These are phyloP conservation scores for Mycena galericulata DNA, from an alignment of 768 basidiomycete species.

Conservation along the genomic window DNA sequence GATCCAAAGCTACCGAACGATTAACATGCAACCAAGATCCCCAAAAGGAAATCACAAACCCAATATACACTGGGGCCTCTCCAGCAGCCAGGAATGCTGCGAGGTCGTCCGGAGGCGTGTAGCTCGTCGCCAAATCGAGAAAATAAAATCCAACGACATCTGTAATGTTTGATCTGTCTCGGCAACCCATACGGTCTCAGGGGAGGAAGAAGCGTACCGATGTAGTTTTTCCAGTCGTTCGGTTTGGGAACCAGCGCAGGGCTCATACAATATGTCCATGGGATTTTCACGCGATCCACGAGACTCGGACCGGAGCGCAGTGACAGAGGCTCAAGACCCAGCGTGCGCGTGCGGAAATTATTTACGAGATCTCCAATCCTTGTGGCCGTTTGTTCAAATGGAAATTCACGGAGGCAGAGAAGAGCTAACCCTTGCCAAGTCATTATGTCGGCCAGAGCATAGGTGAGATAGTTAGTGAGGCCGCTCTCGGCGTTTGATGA, in stretches of 20 bases:
- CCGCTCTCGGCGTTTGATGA: conserved; percentile 63
- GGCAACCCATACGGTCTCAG: no score
- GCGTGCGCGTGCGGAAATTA: conserved; percentile 59
- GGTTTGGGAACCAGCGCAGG: conserved; percentile 70
- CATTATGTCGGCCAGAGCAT: conserved; percentile 68
- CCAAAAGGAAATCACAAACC: conserved; percentile 50
- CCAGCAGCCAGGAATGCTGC: conserved; percentile 61
- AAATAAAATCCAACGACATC: conserved; percentile 78
- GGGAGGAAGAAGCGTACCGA: conserved; percentile 51
- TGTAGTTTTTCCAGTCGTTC: conserved; percentile 71
- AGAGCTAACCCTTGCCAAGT: conserved; percentile 67
- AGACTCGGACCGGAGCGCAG: conserved; percentile 63
- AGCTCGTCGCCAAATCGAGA: conserved; percentile 63
- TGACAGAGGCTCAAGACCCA: conserved; percentile 62
- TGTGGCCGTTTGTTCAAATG: conserved; percentile 19
- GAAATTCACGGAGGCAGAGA: not conserved
- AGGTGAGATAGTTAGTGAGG: conserved; percentile 70
- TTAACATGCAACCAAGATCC: not conserved
- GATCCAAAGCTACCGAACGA: conserved; percentile 63
- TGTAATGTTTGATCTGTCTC: conserved; percentile 33
- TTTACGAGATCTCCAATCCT: conserved; percentile 74
- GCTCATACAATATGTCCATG: conserved; percentile 76
- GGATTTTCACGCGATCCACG: conserved; percentile 64
- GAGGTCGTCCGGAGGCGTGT: conserved; percentile 61
- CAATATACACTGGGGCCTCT: conserved; percentile 69